Evolutionary conservation across 1,139 yeast species (phyloP), one percentile per base, ranked within the genome.

Genomic region (Pneumocystis sp.): DNA sequence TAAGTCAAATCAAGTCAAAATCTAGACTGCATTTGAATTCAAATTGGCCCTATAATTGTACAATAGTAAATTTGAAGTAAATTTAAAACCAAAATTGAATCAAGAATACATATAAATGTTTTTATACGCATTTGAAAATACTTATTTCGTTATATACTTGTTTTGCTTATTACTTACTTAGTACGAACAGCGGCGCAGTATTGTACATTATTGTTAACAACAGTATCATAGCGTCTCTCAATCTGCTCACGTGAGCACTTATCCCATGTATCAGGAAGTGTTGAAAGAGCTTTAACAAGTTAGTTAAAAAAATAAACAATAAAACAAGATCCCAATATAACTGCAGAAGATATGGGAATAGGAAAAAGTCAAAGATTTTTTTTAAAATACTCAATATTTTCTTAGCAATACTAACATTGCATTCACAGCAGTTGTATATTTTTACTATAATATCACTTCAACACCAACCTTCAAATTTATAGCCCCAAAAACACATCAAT

Each of bases 261-360:
- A 2, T 86, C 80, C 86, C 96, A 85, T 1, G 96, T 95, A 69
- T 82, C 81, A 0, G 87, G 81, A 40, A 93, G 75, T 1, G 96
- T 89, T 0, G 91, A 83, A 56, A 90, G 72, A 1, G 85, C 79
- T 75, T 93, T 97, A 74, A 93, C 74, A 89, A 90, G 76, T 87
- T 89, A 0, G 93, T 93, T n/a, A n/a, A n/a, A n/a, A n/a, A 37
- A 37, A 31, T 31, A 37, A 37, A 10, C 10, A 37, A 37, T 37
- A 37, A 34, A 34, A 21, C 10, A 61, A 60, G 7, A 19, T 6
- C 25, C 2, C n/a, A 31, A 5, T 4, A 25, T 12, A 25, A 61
- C 63, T n/a, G 10, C 12, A 12, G 5, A 17, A 19, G 7, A 21
- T 19, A 39, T 25, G 10, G 8, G 5, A 34, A n/a, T 63, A 65